phyloP scores from a whole-genome alignment of 345 rosid species.

The Syzygium jambos region DNA sequence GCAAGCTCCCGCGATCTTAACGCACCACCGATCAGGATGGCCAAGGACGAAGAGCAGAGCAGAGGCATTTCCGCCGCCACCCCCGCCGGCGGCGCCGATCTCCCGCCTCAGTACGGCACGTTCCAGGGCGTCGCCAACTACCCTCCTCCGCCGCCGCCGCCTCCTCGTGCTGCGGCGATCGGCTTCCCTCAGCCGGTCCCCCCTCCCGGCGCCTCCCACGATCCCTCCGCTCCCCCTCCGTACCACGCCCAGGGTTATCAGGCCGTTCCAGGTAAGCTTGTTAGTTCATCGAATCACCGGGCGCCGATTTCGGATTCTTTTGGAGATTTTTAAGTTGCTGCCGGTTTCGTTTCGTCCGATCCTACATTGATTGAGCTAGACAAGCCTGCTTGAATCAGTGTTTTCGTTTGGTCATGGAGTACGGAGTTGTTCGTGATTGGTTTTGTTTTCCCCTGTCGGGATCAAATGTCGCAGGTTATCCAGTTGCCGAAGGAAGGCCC shows the following conservation, averaged over 20 bases:
- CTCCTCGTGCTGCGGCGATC: conserved; percentile 25
- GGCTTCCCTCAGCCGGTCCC: conserved; percentile 90
- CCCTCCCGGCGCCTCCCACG: conserved; percentile 54
- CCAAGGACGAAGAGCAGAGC: conserved; percentile 1
- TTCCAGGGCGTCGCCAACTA: conserved; percentile 96
- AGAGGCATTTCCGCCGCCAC: neutral
- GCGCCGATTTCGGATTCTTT: neutral
- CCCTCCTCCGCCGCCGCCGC: conserved; percentile 55
- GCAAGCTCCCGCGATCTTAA: neutral
- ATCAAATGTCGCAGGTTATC: conserved; percentile 35
- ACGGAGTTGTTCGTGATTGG: neutral
- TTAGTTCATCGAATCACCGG: neutral
- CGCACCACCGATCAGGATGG: neutral
- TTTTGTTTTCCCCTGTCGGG: neutral
- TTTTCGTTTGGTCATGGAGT: neutral
- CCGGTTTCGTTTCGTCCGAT: neutral
- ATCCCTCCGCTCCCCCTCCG: conserved; percentile 27
- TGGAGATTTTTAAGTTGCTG: neutral
- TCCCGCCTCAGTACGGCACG: conserved; percentile 60
- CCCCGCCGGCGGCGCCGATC: neutral
- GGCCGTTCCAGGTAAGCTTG: conserved; percentile 52
- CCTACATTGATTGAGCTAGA: neutral
- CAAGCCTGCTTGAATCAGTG: neutral
- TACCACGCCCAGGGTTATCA: conserved; percentile 63
- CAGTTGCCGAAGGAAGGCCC: conserved; percentile 89